Percentiles rank a stretch among this genome's conserved stretches.
Conservation (phyloP, 202 grass and related monocot species). For the Eragrostis tef region DNA sequence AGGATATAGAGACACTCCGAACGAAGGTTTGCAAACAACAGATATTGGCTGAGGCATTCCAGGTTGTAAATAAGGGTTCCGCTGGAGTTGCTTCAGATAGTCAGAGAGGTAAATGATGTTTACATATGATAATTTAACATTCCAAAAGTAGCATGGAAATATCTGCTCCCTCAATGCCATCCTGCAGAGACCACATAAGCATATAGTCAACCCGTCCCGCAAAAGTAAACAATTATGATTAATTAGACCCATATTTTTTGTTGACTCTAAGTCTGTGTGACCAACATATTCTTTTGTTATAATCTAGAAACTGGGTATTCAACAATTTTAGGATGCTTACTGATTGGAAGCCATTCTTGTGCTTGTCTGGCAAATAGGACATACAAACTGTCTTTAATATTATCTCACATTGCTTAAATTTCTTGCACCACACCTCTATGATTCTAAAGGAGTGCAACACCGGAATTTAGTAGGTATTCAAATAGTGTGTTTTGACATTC, state of each 20-base stretch:
- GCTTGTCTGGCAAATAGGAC: not conserved
- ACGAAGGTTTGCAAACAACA: slow-evolving; percentile 62
- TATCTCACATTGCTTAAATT: slow-evolving; percentile 5
- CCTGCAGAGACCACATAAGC: slow-evolving; percentile 20
- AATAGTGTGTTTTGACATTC: not conserved
- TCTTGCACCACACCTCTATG: not conserved
- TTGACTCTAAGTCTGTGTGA: not conserved
- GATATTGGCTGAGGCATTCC: slow-evolving; percentile 59
- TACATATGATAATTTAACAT: slow-evolving; percentile 8
- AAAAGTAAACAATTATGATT: not conserved
- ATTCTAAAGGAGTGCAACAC: not conserved
- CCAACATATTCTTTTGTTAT: not conserved
- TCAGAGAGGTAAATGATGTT: slow-evolving; percentile 43
- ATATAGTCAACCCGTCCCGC: not conserved
- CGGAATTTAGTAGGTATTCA: not conserved
- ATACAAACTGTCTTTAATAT: not conserved
- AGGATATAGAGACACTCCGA: slow-evolving; percentile 36
- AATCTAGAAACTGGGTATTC: not conserved
- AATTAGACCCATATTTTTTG: not conserved
- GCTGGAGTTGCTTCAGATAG: slow-evolving; percentile 34
- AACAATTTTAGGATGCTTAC: not conserved
- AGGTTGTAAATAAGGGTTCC: slow-evolving; percentile 43
- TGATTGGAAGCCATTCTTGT: slow-evolving; percentile 4
- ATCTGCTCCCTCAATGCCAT: not conserved
- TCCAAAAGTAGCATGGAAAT: not conserved